phyloP scores from a whole-genome alignment of 1,139 yeast genomes.

The Ashbya aceris region DNA sequence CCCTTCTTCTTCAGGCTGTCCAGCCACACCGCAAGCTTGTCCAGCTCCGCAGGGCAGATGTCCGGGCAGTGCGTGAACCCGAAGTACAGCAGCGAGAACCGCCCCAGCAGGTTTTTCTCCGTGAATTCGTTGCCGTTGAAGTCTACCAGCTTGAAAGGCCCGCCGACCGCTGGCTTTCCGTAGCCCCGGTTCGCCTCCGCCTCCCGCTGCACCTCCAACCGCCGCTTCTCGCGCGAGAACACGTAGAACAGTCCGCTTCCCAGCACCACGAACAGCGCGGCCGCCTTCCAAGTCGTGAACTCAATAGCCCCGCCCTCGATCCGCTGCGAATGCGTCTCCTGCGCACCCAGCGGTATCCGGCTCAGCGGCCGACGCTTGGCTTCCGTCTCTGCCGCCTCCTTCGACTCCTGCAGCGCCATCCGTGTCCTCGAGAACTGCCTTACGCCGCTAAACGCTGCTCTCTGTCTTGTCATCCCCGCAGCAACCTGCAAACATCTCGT shows the following conservation, averaged over 20 bases:
- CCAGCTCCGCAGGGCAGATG: slow-evolving; percentile 95
- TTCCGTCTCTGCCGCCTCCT: too few relatives aligned
- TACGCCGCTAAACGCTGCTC: too few relatives aligned
- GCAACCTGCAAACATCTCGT: too few relatives aligned
- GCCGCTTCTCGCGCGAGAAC: slow-evolving; percentile 64
- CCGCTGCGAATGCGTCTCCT: slow-evolving; percentile 33
- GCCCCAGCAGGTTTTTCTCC: slow-evolving; percentile 63
- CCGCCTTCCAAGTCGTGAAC: slow-evolving; percentile 85
- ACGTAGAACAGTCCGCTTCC: slow-evolving; percentile 66
- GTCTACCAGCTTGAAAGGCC: slow-evolving; percentile 69
- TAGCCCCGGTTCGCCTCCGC: slow-evolving; percentile 79
- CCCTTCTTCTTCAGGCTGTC: slow-evolving; percentile 47
- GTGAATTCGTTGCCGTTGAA: slow-evolving; percentile 66
- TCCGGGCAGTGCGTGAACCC: slow-evolving; percentile 98
- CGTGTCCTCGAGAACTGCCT: too few relatives aligned
- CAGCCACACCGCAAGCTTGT: slow-evolving; percentile 75
- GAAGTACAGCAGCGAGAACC: slow-evolving; percentile 74
- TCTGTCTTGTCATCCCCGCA: too few relatives aligned
- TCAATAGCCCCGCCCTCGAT: slow-evolving; percentile 38
- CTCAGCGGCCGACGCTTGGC: slow-evolving; percentile 31
- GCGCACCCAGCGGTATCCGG: slow-evolving; percentile 49
- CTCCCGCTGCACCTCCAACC: slow-evolving; percentile 61
- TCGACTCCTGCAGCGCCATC: too few relatives aligned
- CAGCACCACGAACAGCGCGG: slow-evolving; percentile 49
- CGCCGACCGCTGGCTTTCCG: slow-evolving; percentile 92